Base-by-base conservation (phyloP, 768 basidiomycete genomes). In the Mycena pura region DNA sequence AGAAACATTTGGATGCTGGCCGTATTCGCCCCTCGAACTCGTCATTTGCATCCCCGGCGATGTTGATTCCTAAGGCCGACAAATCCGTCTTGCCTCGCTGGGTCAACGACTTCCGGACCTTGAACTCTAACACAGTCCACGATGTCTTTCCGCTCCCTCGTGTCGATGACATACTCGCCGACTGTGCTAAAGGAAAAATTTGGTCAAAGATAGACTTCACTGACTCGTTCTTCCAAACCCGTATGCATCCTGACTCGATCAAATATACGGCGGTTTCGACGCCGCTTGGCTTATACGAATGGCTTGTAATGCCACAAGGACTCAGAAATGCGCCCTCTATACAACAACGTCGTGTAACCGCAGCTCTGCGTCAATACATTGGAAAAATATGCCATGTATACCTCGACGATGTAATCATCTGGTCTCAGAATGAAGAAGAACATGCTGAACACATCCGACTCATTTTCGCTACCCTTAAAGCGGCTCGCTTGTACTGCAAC, bases 391-490 rank as follows among this genome's bases (percentile, higher is more conserved):
- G 73, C 31, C 72, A 77, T 46, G 69, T 77, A 6, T 78, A 78
- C 62, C 58, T 78, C 0, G 74, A 78, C 50, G 75, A 76, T 46
- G 73, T 78, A 29, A 66, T 78, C 24, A 75, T 78, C 25, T 78
- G 69, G 68, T 80, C 74, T n/a, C n/a, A n/a, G n/a, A n/a, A n/a
- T n/a, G n/a, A n/a, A n/a, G n/a, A n/a, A n/a, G n/a, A n/a, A n/a
- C n/a, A n/a, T n/a, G n/a, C n/a, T n/a, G n/a, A n/a, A n/a, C n/a
- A n/a, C n/a, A n/a, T n/a, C n/a, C n/a, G n/a, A n/a, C n/a, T n/a
- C n/a, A n/a, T n/a, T n/a, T n/a, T n/a, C n/a, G n/a, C n/a, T n/a
- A n/a, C n/a, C n/a, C n/a, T n/a, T n/a, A n/a, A n/a, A n/a, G n/a
- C n/a, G n/a, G n/a, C n/a, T n/a, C n/a, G n/a, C n/a, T n/a, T n/a